phyloP scores from a whole-genome alignment of 176 grass and related monocot genomes.

The Oryza punctata region DNA sequence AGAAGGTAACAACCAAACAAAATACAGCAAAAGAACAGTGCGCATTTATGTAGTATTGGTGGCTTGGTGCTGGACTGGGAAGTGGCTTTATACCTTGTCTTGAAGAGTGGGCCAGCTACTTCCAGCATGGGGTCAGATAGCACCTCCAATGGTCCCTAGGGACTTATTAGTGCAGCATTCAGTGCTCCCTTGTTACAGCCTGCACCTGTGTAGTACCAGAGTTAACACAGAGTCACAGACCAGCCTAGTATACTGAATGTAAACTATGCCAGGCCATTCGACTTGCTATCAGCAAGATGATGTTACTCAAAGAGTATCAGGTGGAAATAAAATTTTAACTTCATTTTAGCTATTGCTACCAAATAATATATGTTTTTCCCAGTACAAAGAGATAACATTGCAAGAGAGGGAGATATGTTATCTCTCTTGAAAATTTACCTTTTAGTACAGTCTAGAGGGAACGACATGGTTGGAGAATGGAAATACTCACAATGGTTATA shows the following conservation, averaged over 20 bases:
- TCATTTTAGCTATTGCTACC: neutral
- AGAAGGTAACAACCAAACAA: slow-evolving; percentile 42
- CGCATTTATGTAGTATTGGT: slow-evolving; percentile 59
- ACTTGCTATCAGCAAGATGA: slow-evolving; percentile 5
- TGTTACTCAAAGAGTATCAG: slow-evolving; percentile 26
- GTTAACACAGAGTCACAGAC: slow-evolving; percentile 35
- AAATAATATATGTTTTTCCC: slow-evolving; percentile 10
- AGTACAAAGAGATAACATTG: slow-evolving; percentile 16
- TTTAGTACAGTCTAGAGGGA: slow-evolving; percentile 14
- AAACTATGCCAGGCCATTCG: slow-evolving; percentile 31
- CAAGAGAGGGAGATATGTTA: neutral
- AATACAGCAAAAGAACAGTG: slow-evolving; percentile 50
- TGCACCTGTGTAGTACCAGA: slow-evolving; percentile 41
- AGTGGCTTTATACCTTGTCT: slow-evolving; percentile 65
- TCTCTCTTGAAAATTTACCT: neutral
- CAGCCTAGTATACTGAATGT: slow-evolving; percentile 46
- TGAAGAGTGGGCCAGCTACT: slow-evolving; percentile 59
- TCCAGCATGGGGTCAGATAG: slow-evolving; percentile 42
- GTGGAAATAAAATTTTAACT: slow-evolving; percentile 23
- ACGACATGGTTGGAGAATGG: neutral
- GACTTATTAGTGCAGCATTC: slow-evolving; percentile 50
- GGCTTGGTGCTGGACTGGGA: slow-evolving; percentile 52
- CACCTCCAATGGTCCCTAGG: slow-evolving; percentile 57
- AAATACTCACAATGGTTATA: neutral
- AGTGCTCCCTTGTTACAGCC: slow-evolving; percentile 58